These are phyloP conservation scores for Chrysoporthe cubensis DNA, from an alignment of 2,329 filamentous ascomycete genomes.

Conservation along the genomic window DNA sequence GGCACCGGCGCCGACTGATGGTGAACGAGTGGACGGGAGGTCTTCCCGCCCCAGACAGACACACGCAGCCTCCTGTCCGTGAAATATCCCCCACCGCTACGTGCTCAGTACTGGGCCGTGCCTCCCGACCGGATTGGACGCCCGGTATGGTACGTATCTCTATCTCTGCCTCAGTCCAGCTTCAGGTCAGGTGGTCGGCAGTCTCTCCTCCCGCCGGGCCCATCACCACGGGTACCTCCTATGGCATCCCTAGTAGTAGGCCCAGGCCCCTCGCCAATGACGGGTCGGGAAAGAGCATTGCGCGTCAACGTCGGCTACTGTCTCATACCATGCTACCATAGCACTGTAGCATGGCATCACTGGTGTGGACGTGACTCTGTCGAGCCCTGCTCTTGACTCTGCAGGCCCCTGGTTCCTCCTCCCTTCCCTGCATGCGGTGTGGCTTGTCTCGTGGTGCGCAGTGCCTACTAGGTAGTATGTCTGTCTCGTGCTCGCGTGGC, in stretches of 20 bases:
- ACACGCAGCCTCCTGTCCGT: neutral
- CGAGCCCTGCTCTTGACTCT: no score
- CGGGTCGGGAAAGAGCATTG: neutral
- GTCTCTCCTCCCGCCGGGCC: neutral
- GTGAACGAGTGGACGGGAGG: slow-evolving; percentile 17
- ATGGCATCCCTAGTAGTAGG: neutral
- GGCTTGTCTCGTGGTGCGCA: slow-evolving; percentile 9
- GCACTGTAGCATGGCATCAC: no score
- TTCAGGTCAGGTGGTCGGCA: neutral
- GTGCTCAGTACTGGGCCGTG: no score
- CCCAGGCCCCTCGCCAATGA: neutral
- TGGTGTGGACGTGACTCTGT: no score
- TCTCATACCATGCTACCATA: neutral
- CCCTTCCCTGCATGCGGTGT: neutral
- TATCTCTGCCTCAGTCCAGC: neutral
- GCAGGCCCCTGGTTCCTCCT: no score
- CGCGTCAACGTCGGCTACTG: neutral
- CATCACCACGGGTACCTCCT: neutral
- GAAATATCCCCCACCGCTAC: slow-evolving; percentile 4
- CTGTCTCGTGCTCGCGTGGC: neutral
- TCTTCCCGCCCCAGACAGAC: slow-evolving; percentile 7
- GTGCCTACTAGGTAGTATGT: no score
- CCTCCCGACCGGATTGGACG: no score
- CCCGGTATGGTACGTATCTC: neutral
- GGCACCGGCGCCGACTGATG: neutral